A percentile compares a stretch with the other conserved stretches of the same genome.
phyloP scores from a whole-genome alignment of 2,329 filamentous ascomycete species.

The Trichophyton rubrum region DNA sequence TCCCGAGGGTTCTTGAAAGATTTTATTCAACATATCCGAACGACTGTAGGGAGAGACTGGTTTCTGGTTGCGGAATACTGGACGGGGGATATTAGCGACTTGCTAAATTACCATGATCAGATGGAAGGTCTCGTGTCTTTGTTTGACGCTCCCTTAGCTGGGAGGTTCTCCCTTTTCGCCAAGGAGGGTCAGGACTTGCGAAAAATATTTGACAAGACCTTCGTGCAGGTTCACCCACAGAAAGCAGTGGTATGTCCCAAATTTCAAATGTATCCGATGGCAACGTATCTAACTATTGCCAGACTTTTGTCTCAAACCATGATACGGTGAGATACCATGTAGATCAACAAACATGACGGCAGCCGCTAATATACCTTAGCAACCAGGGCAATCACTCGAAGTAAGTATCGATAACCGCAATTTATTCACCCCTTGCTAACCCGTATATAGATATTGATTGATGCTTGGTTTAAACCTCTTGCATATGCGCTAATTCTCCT shows the following conservation, averaged over 20 bases:
- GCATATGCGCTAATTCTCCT: constrained; percentile 62
- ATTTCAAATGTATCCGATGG: constrained; percentile 1
- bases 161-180: constrained; percentile 52
- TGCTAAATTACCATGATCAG: constrained; percentile 45
- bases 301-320: constrained; percentile 60
- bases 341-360: neutral
- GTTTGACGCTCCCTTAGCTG: constrained; percentile 57
- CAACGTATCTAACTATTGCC: neutral
- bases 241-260: constrained; percentile 43
- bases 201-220: constrained; percentile 48
- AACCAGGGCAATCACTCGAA: constrained; percentile 50
- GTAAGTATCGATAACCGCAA: constrained; percentile 17
- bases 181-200: constrained; percentile 47
- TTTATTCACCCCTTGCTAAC: neutral
- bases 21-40: constrained; percentile 49
- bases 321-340: constrained; percentile 42
- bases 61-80: constrained; percentile 62
- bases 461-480: constrained; percentile 56
- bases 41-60: constrained; percentile 40
- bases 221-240: constrained; percentile 43
- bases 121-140: constrained; percentile 49
- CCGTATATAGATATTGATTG: constrained; percentile 41
- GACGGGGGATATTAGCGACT: constrained; percentile 44
- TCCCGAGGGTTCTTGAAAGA: constrained; percentile 52
- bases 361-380: constrained; percentile 25